A percentile compares a stretch with the other conserved stretches of the same genome.
phyloP scores from a whole-genome alignment of 192 early-diverging fungal genomes.

The Bifiguratus adelaidae region DNA sequence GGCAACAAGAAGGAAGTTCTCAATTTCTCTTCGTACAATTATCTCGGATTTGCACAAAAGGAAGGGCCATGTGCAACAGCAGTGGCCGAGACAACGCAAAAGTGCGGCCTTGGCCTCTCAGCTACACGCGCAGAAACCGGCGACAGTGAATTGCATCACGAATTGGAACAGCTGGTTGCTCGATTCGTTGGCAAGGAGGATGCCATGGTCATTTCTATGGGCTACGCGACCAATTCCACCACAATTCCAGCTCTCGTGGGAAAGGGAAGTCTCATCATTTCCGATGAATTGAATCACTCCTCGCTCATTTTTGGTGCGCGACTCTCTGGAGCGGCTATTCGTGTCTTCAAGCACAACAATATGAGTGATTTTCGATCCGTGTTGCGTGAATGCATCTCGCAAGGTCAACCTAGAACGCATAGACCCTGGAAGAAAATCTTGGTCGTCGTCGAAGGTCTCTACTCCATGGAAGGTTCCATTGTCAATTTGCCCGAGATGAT shows the following conservation, averaged over 20 bases:
- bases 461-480: constrained; percentile 89
- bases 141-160: constrained; percentile 42
- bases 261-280: constrained; percentile 63
- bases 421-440: constrained; percentile 94
- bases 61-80: constrained; percentile 80
- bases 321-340: constrained; percentile 71
- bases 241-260: constrained; percentile 76
- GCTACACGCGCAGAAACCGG: constrained; percentile 59
- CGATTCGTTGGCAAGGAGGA: constrained; percentile 77
- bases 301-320: constrained; percentile 81
- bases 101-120: constrained; percentile 48
- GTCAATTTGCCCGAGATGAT: constrained; percentile 68
- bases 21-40: constrained; percentile 89
- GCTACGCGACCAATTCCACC: constrained; percentile 85
- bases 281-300: constrained; percentile 83
- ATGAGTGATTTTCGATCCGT: constrained; percentile 53
- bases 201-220: constrained; percentile 77
- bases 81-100: constrained; percentile 55
- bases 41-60: constrained; percentile 84
- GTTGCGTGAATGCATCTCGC: constrained; percentile 69
- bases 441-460: constrained; percentile 82
- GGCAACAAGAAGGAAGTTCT: constrained; percentile 59
- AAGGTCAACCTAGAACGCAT: constrained; percentile 86
- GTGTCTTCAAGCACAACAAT: constrained; percentile 83
- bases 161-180: constrained; percentile 68